phyloP scores from a whole-genome alignment of 1,284 basidiomycete species.

The Papiliotrema terrestris region DNA sequence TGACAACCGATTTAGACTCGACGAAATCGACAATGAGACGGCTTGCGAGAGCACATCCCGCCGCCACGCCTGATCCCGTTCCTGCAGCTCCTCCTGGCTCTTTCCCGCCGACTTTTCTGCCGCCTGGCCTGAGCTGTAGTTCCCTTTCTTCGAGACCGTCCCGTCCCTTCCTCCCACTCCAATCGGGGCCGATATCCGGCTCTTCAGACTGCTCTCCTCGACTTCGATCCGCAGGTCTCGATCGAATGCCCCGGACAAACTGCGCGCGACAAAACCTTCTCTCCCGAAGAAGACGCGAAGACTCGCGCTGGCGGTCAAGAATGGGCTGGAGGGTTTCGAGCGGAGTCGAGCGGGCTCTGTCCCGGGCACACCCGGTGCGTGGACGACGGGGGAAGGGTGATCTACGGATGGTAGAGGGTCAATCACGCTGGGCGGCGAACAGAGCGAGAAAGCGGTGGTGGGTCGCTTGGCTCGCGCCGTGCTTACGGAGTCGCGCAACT shows the following conservation, averaged over 20 bases:
- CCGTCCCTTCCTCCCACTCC: neutral
- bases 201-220: constrained; percentile 2
- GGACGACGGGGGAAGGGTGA: no score
- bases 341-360: constrained; percentile 3
- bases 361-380: neutral
- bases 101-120: neutral
- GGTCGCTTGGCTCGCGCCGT: neutral
- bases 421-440: constrained; percentile 25
- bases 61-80: constrained; percentile 5
- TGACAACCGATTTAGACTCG: neutral
- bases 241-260: constrained; percentile 15
- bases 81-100: neutral
- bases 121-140: neutral
- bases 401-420: constrained; percentile 16
- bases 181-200: constrained; percentile 1
- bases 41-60: constrained; percentile 6
- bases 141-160: no score
- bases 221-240: neutral
- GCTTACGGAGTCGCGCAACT: neutral
- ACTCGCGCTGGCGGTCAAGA: constrained; percentile 11
- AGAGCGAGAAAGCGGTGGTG: constrained; percentile 18
- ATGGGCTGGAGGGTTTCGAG: constrained; percentile 14
- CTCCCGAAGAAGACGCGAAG: constrained; percentile 16
- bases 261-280: constrained; percentile 12
- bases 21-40: constrained; percentile 4